These are phyloP conservation scores for Poterioochromonas sp. DNA, from an alignment of 352 stramenopile genomes.

Conservation along the genomic window DNA sequence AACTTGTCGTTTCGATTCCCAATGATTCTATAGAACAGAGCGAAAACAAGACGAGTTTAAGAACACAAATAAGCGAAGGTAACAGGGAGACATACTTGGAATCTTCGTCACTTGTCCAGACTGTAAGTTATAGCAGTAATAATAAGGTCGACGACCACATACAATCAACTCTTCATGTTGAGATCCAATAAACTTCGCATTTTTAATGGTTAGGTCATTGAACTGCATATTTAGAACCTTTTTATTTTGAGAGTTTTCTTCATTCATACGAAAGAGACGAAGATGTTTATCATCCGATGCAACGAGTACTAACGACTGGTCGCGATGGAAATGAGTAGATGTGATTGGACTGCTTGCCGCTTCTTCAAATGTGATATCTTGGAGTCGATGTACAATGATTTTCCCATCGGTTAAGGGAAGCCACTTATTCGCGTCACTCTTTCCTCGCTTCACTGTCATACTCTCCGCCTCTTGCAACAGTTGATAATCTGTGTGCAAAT, in stretches of 20 bases:
- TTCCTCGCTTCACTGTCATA: neutral
- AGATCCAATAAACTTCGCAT: conserved; percentile 70
- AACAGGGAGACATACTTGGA: conserved; percentile 54
- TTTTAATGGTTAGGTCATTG: conserved; percentile 72
- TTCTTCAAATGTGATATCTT: neutral
- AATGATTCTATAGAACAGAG: conserved; percentile 28
- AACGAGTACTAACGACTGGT: neutral
- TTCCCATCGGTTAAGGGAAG: neutral
- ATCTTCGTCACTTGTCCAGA: conserved; percentile 79
- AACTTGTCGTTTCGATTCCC: conserved; percentile 75
- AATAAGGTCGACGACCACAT: conserved; percentile 80
- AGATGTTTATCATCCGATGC: neutral
- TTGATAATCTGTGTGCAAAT: neutral
- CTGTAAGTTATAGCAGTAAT: conserved; percentile 90
- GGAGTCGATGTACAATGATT: neutral
- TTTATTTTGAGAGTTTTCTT: conserved; percentile 57
- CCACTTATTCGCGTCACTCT: neutral
- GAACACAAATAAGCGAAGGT: too few relatives aligned
- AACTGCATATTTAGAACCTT: conserved; percentile 77
- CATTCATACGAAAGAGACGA: conserved; percentile 53
- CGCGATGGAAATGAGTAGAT: neutral
- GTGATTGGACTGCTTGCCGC: neutral
- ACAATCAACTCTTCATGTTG: conserved; percentile 62
- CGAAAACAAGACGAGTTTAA: neutral
- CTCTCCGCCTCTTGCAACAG: neutral